Percentiles rank a stretch among this genome's conserved stretches.
phyloP scores from a whole-genome alignment of 108 stramenopile species.

The Nitzschia sp. region DNA sequence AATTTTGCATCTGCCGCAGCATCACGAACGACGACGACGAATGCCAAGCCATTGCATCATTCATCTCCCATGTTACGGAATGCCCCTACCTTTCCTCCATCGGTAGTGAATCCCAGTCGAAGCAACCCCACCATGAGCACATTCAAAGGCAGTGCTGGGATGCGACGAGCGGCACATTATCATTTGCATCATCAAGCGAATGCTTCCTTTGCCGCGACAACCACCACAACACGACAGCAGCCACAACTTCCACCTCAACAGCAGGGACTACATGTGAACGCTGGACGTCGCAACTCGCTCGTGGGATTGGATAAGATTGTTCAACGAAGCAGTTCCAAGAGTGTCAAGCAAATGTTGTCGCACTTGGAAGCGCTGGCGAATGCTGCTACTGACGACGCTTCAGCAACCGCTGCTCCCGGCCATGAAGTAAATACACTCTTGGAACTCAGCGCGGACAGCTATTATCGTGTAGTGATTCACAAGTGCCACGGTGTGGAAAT shows the following conservation, averaged over 20 bases:
- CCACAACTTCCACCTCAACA: neutral
- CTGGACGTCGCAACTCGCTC: neutral
- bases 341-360: neutral
- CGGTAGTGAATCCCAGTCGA: neutral
- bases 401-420: neutral
- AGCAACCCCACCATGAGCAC: constrained; percentile 3
- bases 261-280: neutral
- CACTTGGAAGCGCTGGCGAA: neutral
- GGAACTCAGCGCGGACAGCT: neutral
- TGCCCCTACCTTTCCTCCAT: neutral
- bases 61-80: neutral
- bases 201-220: neutral
- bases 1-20: too few species aligned
- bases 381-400: neutral
- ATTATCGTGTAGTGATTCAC: constrained; percentile 12
- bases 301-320: constrained; percentile 14
- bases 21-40: too few species aligned
- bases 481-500: constrained; percentile 12
- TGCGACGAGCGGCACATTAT: neutral
- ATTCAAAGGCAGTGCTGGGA: neutral
- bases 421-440: constrained; percentile 5
- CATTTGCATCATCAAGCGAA: neutral
- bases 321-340: constrained; percentile 17
- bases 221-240: neutral
- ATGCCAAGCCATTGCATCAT: neutral